phyloP scores from a whole-genome alignment of 495 filamentous ascomycete species.

The Lasiosphaeria hispida region DNA sequence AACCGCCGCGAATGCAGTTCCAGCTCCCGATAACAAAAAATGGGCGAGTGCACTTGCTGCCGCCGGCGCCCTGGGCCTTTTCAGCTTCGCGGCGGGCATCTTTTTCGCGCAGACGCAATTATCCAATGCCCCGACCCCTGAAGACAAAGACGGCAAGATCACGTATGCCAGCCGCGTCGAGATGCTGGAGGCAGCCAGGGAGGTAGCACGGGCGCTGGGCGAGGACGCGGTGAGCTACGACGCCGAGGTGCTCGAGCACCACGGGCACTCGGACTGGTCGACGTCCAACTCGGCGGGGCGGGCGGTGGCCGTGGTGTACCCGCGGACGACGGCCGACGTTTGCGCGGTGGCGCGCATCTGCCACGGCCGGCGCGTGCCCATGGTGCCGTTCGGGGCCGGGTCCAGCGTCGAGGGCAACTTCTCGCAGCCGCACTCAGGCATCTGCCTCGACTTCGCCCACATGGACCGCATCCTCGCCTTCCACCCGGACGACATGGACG shows the following conservation, averaged over 20 bases:
- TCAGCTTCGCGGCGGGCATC: constrained; percentile 9
- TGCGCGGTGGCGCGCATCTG: constrained; percentile 74
- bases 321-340: constrained; percentile 73
- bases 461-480: constrained; percentile 80
- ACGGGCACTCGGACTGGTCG: constrained; percentile 88
- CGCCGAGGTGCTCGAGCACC: constrained; percentile 69
- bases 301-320: constrained; percentile 72
- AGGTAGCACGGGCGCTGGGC: constrained; percentile 54
- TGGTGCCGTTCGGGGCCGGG: constrained; percentile 83
- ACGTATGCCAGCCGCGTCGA: constrained; percentile 21
- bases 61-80: neutral
- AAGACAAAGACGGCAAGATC: neutral
- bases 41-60: neutral
- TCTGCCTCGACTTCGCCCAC: constrained; percentile 76
- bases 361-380: constrained; percentile 72
- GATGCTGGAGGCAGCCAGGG: constrained; percentile 53
- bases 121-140: neutral
- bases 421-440: constrained; percentile 73
- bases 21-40: no score
- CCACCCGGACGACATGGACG: constrained; percentile 82
- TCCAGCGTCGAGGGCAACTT: constrained; percentile 86
- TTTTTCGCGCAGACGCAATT: neutral
- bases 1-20: no score
- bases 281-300: constrained; percentile 70
- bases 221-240: constrained; percentile 70